Evolutionary conservation across 2,329 filamentous ascomycete species (phyloP).

Genomic region (Pseudopyrenochaeta lycopersici): DNA sequence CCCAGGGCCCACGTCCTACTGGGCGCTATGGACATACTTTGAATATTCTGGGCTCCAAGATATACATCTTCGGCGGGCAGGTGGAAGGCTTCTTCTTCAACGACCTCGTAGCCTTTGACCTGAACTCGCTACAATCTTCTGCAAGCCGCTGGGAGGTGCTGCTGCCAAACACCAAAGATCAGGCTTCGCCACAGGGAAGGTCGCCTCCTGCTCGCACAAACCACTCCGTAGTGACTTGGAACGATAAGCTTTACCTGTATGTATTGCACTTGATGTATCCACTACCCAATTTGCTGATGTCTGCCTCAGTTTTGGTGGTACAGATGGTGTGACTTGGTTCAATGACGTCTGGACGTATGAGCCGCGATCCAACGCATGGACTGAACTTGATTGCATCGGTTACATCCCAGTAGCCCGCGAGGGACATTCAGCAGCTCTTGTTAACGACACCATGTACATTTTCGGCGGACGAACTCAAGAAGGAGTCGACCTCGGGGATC

Average conservation of each 20-base stretch:
- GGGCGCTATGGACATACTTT: constrained; percentile 96
- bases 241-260: constrained; percentile 93
- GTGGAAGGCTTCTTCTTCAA: constrained; percentile 99
- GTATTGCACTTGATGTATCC: constrained; percentile 44
- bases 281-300: constrained; percentile 14
- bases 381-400: constrained; percentile 92
- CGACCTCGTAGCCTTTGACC: constrained; percentile 91
- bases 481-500: constrained; percentile 88
- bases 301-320: constrained; percentile 83
- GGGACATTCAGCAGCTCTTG: constrained; percentile 90
- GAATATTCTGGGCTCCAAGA: constrained; percentile 95
- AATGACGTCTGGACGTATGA: constrained; percentile 99
- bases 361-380: constrained; percentile 81
- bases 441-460: constrained; percentile 99
- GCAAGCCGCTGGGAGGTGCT: constrained; percentile 95
- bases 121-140: constrained; percentile 91
- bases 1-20: constrained; percentile 82
- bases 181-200: constrained; percentile 42
- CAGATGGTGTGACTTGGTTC: constrained; percentile 96
- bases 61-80: constrained; percentile 97
- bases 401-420: constrained; percentile 95
- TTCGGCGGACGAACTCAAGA: constrained; percentile 97
- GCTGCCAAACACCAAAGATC: constrained; percentile 75
- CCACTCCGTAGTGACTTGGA: constrained; percentile 89
- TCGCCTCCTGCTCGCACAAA: constrained; percentile 89